phyloP scores from a whole-genome alignment of 148 eudicot genomes.

The Silene latifolia region DNA sequence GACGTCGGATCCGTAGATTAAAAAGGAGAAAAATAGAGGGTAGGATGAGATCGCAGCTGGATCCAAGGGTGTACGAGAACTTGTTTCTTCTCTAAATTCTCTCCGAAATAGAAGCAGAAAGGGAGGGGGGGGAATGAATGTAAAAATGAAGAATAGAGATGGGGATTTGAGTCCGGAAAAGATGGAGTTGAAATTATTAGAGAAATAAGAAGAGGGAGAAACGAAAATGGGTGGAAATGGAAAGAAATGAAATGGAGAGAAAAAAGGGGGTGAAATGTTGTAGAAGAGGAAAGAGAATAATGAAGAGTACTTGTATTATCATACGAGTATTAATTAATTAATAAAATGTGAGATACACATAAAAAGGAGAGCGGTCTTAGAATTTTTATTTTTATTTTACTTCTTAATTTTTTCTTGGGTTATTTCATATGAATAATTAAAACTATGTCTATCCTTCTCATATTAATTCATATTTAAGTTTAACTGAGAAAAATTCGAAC shows the following conservation, averaged over 20 bases:
- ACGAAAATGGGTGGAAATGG: background rate
- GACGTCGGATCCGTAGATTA: conserved; percentile 28
- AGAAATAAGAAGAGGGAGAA: background rate
- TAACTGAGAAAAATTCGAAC: too few species aligned
- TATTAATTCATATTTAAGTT: too few species aligned
- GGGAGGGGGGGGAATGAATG: background rate
- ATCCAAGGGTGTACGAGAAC: conserved; percentile 13
- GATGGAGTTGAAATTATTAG: background rate
- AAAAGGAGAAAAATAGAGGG: background rate
- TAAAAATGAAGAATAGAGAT: background rate
- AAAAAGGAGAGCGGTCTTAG: too few species aligned
- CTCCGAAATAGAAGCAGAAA: conserved; percentile 8
- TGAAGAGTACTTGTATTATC: too few species aligned
- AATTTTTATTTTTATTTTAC: too few species aligned
- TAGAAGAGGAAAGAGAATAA: background rate
- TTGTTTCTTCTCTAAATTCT: conserved; percentile 3
- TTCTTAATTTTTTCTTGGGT: too few species aligned
- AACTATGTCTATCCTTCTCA: too few species aligned
- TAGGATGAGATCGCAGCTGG: conserved; percentile 21
- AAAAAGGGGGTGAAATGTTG: background rate
- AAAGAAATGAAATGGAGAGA: background rate
- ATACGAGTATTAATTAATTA: too few species aligned
- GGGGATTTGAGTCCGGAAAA: background rate
- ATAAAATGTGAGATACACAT: too few species aligned
- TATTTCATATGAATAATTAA: too few species aligned